Conservation (phyloP, 2,329 filamentous ascomycete genomes). For the Allantophomopsis lycopodina region DNA sequence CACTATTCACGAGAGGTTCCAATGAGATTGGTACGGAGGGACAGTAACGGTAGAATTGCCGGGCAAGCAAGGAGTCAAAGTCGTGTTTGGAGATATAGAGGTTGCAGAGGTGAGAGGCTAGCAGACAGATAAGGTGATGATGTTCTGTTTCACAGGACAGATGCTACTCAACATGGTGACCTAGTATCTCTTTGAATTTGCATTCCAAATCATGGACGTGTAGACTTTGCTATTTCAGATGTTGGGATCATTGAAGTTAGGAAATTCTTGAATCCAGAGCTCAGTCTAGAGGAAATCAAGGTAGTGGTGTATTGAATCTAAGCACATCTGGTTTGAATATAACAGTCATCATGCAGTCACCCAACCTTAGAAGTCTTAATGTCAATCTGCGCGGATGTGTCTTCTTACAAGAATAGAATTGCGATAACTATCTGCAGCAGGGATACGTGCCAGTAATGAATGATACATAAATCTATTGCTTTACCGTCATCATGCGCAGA, state of each 20-base stretch:
- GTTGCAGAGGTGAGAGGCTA: constrained; percentile 4
- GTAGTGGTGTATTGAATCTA: constrained; percentile 22
- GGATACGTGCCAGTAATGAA: background rate
- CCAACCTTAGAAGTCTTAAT: constrained; percentile 11
- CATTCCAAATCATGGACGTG: too few species aligned
- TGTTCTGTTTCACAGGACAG: constrained; percentile 25
- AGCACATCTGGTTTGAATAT: constrained; percentile 2
- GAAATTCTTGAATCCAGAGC: constrained; percentile 37
- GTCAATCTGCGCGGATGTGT: constrained; percentile 7
- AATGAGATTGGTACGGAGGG: constrained; percentile 47
- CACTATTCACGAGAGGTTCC: constrained; percentile 27
- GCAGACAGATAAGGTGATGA: constrained; percentile 6
- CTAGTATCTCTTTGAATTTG: too few species aligned
- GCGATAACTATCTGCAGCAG: constrained; percentile 5
- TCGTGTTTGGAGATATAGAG: constrained; percentile 35
- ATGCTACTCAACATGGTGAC: constrained; percentile 25
- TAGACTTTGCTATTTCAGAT: too few species aligned
- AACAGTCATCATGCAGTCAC: background rate
- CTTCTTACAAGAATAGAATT: constrained; percentile 5
- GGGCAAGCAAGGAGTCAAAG: constrained; percentile 35
- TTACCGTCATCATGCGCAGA: constrained; percentile 24
- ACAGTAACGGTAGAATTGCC: constrained; percentile 36
- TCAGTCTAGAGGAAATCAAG: constrained; percentile 37
- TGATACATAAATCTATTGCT: constrained; percentile 5
- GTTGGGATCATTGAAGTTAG: too few species aligned